Conservation (phyloP, 805 yeast genomes). For the Myxozyma mucilagina region DNA sequence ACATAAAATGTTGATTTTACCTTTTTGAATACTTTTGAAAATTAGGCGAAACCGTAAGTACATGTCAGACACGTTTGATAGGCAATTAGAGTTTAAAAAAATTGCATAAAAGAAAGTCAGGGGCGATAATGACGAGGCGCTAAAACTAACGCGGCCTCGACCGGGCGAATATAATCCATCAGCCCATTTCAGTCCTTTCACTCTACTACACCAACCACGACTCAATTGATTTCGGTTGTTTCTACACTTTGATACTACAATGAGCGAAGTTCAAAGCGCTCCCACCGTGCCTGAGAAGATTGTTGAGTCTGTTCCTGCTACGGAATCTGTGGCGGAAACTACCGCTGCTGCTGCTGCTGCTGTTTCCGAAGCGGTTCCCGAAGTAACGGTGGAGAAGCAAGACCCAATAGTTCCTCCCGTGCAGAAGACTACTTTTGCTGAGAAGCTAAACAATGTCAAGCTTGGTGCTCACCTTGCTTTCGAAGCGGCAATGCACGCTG, state of each 20-base stretch:
- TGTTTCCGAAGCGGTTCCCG: neutral
- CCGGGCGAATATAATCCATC: too few relatives aligned
- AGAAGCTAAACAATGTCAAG: neutral
- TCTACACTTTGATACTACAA: neutral
- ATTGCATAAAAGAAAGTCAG: neutral
- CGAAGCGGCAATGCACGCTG: conserved; percentile 27
- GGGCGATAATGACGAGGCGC: neutral
- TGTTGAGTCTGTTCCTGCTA: neutral
- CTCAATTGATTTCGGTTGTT: neutral
- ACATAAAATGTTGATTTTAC: neutral
- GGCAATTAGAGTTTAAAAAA: neutral
- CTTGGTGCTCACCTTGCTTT: conserved; percentile 6
- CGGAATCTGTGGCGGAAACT: neutral
- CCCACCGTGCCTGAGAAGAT: neutral
- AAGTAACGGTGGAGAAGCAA: neutral
- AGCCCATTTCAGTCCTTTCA: too few relatives aligned
- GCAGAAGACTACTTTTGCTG: neutral
- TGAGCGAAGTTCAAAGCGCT: neutral
- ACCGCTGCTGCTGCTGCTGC: neutral
- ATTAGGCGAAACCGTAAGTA: too few relatives aligned
- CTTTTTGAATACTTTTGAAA: too few relatives aligned
- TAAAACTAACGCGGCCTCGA: neutral
- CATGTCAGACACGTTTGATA: too few relatives aligned
- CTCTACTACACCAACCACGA: neutral
- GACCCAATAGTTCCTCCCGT: neutral